Conservation (phyloP, 2,329 filamentous ascomycete genomes). For the Diaporthe vexans region DNA sequence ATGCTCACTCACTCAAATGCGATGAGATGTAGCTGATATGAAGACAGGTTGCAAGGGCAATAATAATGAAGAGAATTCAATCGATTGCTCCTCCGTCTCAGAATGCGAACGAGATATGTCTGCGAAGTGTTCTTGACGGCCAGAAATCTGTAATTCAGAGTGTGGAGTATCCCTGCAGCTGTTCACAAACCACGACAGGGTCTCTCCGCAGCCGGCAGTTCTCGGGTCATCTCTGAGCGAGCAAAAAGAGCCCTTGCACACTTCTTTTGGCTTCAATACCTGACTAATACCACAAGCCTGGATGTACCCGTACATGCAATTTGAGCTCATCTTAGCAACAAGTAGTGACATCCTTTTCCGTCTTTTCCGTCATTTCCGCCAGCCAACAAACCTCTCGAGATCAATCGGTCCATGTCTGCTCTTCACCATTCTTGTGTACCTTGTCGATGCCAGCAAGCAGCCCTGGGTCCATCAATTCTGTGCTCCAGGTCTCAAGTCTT, state of each 20-base stretch:
- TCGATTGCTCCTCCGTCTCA: not conserved
- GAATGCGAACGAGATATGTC: not conserved
- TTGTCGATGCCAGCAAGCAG: not conserved
- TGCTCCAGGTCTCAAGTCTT: not conserved
- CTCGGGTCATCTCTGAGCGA: conserved; percentile 34
- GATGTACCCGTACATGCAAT: not conserved
- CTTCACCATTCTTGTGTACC: not conserved
- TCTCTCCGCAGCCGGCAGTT: not conserved
- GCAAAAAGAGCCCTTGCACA: not conserved
- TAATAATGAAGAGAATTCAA: not conserved
- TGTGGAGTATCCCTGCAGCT: conserved; percentile 32
- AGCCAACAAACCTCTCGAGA: not conserved
- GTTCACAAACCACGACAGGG: not conserved
- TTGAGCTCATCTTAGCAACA: not conserved
- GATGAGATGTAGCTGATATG: not conserved
- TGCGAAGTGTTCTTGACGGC: not conserved
- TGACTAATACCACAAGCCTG: not conserved
- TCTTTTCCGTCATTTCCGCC: not conserved
- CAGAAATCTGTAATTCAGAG: conserved; percentile 11
- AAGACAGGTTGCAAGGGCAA: not conserved
- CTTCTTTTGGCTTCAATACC: not conserved
- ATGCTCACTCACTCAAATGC: not conserved
- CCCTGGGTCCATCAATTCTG: too few species aligned
- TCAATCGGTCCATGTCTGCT: not conserved
- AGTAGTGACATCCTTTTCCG: not conserved